Percentiles rank a stretch among this genome's conserved stretches.
Conservation (phyloP, 75 land plant genomes). For the Sequoia sempervirens region DNA sequence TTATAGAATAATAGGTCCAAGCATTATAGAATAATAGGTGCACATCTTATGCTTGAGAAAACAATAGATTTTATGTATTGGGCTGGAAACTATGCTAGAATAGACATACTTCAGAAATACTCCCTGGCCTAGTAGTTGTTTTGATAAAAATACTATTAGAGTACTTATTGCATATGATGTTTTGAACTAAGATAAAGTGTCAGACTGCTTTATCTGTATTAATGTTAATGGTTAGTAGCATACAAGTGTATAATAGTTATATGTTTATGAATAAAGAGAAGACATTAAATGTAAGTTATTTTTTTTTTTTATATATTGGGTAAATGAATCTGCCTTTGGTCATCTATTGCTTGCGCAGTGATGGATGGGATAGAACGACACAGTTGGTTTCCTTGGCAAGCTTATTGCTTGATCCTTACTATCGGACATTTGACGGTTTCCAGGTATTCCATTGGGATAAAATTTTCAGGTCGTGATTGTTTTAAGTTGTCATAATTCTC, state of each 20-base stretch:
- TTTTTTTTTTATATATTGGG: neutral
- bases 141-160: neutral
- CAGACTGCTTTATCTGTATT: neutral
- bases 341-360: constrained; percentile 47
- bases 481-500: neutral
- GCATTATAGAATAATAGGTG: neutral
- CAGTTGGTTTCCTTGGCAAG: constrained; percentile 85
- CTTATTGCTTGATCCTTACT: constrained; percentile 93
- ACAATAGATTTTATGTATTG: neutral
- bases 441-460: constrained; percentile 49
- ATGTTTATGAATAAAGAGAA: neutral
- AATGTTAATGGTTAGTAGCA: neutral
- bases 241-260: neutral
- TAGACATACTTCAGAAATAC: neutral
- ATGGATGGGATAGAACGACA: constrained; percentile 99
- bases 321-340: neutral
- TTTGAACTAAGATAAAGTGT: neutral
- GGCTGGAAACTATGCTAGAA: neutral
- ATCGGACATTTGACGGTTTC: constrained; percentile 88
- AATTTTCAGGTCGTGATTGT: neutral
- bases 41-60: neutral
- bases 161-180: neutral
- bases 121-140: neutral
- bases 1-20: no score
- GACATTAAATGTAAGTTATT: neutral